phyloP scores from a whole-genome alignment of 108 stramenopile species.

The Epipyxis sp. region DNA sequence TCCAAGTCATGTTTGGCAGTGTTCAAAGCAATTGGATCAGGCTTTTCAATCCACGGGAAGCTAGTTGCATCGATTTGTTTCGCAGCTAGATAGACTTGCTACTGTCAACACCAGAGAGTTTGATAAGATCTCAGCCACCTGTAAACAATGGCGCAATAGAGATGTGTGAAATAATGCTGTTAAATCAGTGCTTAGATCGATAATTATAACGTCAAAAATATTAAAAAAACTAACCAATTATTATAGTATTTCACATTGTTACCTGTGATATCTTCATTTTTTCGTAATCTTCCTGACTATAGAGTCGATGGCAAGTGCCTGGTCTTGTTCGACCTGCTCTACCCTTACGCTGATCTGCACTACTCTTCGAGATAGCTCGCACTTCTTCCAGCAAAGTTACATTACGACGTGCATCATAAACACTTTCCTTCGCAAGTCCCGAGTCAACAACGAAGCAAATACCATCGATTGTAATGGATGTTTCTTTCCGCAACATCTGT shows the following conservation, averaged over 20 bases:
- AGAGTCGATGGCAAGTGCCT: constrained; percentile 92
- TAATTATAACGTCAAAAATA: background rate
- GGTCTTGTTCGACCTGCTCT: constrained; percentile 93
- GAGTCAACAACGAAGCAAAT: constrained; percentile 87
- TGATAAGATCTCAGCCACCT: no score
- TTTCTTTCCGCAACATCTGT: constrained; percentile 92
- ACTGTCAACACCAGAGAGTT: no score
- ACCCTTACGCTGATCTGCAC: constrained; percentile 93
- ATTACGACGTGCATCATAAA: constrained; percentile 62
- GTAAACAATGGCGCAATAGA: no score
- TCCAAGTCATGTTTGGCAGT: background rate
- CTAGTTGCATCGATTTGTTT: background rate
- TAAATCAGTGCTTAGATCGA: background rate
- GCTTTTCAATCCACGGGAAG: no score
- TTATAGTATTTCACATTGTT: background rate
- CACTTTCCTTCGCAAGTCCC: constrained; percentile 88
- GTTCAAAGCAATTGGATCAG: background rate
- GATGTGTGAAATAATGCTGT: no score
- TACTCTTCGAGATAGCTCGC: constrained; percentile 73
- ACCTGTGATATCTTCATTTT: no score
- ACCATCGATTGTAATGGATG: constrained; percentile 87
- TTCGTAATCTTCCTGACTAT: constrained; percentile 65
- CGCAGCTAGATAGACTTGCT: background rate
- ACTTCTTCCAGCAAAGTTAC: constrained; percentile 62
- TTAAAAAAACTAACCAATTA: background rate